Evolutionary conservation across 768 basidiomycete species (phyloP).

Genomic region (Trametes meyenii): DNA sequence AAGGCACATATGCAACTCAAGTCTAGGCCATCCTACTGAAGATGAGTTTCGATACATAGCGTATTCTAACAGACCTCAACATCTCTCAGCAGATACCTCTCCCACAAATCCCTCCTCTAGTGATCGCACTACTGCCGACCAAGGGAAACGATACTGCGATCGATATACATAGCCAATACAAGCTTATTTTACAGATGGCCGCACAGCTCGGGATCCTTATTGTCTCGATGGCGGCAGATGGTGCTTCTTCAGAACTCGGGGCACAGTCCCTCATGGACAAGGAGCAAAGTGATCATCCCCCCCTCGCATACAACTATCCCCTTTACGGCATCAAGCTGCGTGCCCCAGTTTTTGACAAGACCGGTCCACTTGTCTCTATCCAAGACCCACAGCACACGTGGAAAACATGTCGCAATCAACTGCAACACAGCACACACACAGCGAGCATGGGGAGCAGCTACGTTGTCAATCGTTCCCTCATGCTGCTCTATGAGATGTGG

Average conservation of each 20-base stretch:
- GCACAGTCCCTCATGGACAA: slow-evolving; percentile 31
- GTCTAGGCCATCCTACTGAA: no score
- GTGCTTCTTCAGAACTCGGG: slow-evolving; percentile 30
- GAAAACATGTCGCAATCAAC: slow-evolving; percentile 33
- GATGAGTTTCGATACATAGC: no score
- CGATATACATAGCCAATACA: neutral
- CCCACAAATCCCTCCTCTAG: neutral
- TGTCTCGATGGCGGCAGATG: slow-evolving; percentile 29
- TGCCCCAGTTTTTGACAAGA: slow-evolving; percentile 25
- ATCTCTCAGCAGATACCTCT: no score
- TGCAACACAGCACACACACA: slow-evolving; percentile 31
- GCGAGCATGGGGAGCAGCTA: slow-evolving; percentile 28
- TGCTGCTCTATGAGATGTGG: slow-evolving; percentile 23
- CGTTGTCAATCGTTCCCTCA: slow-evolving; percentile 30
- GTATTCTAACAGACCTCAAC: no score
- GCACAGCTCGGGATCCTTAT: slow-evolving; percentile 16
- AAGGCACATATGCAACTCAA: no score
- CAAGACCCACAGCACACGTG: slow-evolving; percentile 26
- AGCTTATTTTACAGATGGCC: neutral
- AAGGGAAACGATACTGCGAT: neutral
- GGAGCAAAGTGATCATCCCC: slow-evolving; percentile 7
- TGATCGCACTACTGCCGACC: neutral
- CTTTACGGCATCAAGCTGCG: slow-evolving; percentile 29
- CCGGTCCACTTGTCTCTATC: slow-evolving; percentile 23
- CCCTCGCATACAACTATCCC: slow-evolving; percentile 25